phyloP scores from a whole-genome alignment of 257 asterid genomes.

The Gentiana straminea region DNA sequence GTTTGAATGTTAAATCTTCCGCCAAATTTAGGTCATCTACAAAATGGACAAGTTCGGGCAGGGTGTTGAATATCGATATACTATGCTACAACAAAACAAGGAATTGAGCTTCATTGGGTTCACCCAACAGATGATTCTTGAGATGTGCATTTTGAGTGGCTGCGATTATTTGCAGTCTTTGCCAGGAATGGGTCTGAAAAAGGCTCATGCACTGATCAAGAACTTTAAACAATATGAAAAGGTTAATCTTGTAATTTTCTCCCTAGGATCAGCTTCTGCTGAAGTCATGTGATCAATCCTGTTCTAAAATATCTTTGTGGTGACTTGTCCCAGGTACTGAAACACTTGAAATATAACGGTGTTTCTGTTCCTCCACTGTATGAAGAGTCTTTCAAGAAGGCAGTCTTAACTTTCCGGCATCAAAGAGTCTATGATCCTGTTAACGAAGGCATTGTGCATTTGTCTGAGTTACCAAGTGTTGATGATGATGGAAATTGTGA shows the following conservation, averaged over 20 bases:
- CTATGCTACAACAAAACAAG: constrained; percentile 55
- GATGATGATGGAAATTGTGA: constrained; percentile 38
- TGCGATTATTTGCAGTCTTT: constrained; percentile 90
- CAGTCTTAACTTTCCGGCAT: constrained; percentile 75
- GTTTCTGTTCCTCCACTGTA: constrained; percentile 56
- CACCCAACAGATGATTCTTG: constrained; percentile 81
- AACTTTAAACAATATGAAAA: constrained; percentile 60
- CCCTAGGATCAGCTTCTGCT: background rate
- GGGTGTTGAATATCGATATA: constrained; percentile 70
- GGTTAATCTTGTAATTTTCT: constrained; percentile 27
- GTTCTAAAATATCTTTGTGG: constrained; percentile 5
- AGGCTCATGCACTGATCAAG: constrained; percentile 72
- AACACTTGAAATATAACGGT: constrained; percentile 68
- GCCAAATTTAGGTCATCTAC: constrained; percentile 63
- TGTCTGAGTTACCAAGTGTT: constrained; percentile 39
- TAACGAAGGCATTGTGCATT: constrained; percentile 46
- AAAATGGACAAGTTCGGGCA: constrained; percentile 99
- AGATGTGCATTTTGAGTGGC: constrained; percentile 96
- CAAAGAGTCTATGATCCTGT: constrained; percentile 81
- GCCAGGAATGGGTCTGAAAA: constrained; percentile 96
- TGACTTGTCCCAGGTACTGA: constrained; percentile 51
- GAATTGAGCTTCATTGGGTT: constrained; percentile 68
- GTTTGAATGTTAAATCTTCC: constrained; percentile 5
- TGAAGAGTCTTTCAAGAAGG: constrained; percentile 79
- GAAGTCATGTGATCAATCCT: background rate